Evolutionary conservation across 371 early-diverging fungal genomes (phyloP), one percentile per base, ranked within the genome.

Genomic region (Sporodiniella umbellata): DNA sequence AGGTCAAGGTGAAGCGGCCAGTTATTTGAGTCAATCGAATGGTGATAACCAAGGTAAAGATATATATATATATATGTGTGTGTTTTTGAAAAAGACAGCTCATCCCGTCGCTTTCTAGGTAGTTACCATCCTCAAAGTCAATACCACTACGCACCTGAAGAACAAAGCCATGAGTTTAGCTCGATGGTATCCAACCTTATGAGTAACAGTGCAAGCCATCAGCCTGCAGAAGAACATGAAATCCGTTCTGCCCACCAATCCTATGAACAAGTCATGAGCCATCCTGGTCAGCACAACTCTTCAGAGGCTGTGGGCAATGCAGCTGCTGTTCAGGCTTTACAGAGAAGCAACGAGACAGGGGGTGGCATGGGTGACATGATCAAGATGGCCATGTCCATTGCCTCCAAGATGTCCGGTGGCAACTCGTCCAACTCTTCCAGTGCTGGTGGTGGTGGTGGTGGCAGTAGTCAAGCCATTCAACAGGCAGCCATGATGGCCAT

Each of bases 371-470:
- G 60, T 30, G 53, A 62, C 15, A 60, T 80, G 47, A 49, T 78
- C 8, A 66, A 70, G 35, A 80, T 70, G 74, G 80, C 78, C 24
- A 75, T 80, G 74, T 62, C 66, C 11, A 68, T 72, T 50, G 80
- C 70, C 25, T 54, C 69, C 43, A 75, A 78, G 56, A 22, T 80
- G 42, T 67, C 74, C 31, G 56, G 67, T n/a, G 63, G 38, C n/a
- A n/a, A n/a, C n/a, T 37, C 15, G 38, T 14, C 54, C 57, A 28
- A 50, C 35, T 38, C 42, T n/a, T n/a, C n/a, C n/a, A n/a, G 42
- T 21, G 37, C 56, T 17, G 60, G 56, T 14, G 21, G 38, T 0
- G 40, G 45, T 33, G 25, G 30, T 4, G 48, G 40, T 19, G 61
- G 66, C 46, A 72, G 61, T 56, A 33, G 60, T 3, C 48, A 69